Conservation (phyloP, 1,284 basidiomycete genomes). For the Cryptococcus amylolentus region DNA sequence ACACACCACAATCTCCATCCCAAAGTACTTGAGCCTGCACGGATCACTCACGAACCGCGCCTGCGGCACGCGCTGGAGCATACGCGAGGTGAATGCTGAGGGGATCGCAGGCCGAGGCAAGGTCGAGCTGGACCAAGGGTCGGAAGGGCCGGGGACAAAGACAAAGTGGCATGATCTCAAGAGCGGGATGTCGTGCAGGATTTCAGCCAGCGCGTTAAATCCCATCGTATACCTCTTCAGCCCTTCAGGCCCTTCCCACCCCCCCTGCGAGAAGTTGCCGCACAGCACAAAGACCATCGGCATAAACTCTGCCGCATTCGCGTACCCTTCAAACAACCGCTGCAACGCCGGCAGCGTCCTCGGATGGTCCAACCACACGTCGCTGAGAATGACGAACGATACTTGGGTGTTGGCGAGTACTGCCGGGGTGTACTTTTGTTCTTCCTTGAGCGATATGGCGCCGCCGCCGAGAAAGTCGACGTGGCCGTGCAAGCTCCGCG, state of each 20-base stretch:
- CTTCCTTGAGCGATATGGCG: conserved; percentile 84
- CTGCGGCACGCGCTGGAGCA: conserved; percentile 70
- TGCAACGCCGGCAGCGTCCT: conserved; percentile 73
- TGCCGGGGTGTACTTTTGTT: conserved; percentile 52
- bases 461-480: conserved; percentile 93
- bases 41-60: conserved; percentile 85
- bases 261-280: conserved; percentile 86
- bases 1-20: conserved; percentile 92
- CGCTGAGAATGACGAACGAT: conserved; percentile 92
- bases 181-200: conserved; percentile 79
- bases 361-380: conserved; percentile 72
- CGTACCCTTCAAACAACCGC: conserved; percentile 86
- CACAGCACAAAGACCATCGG: conserved; percentile 87
- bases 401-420: conserved; percentile 56
- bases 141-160: conserved; percentile 88
- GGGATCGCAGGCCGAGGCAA: conserved; percentile 78
- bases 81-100: conserved; percentile 63
- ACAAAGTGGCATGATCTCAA: conserved; percentile 80
- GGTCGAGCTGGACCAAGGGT: conserved; percentile 72
- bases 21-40: conserved; percentile 90
- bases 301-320: conserved; percentile 73
- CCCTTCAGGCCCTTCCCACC: conserved; percentile 74
- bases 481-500: conserved; percentile 85
- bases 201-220: conserved; percentile 78
- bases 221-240: conserved; percentile 81